These are phyloP conservation scores for Mytilinidion resinicola DNA, from an alignment of 495 filamentous ascomycete species.

Conservation along the genomic window DNA sequence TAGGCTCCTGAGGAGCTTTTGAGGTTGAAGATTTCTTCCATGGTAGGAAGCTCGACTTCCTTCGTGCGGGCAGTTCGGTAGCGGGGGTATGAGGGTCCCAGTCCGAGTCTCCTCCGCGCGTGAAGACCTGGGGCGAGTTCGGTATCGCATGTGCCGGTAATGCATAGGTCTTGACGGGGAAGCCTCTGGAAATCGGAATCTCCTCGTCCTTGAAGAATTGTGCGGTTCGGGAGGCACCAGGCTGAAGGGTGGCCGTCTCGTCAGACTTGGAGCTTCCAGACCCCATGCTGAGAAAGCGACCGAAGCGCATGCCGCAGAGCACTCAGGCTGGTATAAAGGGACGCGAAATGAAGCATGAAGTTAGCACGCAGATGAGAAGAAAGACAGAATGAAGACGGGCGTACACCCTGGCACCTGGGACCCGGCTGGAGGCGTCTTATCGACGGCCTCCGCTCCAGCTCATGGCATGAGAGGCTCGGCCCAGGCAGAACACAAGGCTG, in stretches of 20 bases:
- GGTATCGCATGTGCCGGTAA: not conserved
- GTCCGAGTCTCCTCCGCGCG: too few species aligned
- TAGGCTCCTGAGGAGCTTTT: not conserved
- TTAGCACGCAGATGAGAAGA: not conserved
- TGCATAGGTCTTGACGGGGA: not conserved
- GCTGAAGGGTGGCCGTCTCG: not conserved
- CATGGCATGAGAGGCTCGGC: not conserved
- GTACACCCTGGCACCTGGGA: not conserved
- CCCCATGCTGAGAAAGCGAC: not conserved
- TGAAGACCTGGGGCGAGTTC: too few species aligned
- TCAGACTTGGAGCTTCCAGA: not conserved
- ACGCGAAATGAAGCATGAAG: too few species aligned
- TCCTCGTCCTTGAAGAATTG: not conserved
- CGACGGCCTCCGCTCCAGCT: not conserved
- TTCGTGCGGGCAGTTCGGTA: not conserved
- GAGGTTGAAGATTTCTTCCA: not conserved
- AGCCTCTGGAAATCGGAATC: not conserved
- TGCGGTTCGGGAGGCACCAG: not conserved
- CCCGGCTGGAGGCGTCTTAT: not conserved
- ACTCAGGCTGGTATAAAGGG: too few species aligned
- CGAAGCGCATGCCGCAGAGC: not conserved
- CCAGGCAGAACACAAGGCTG: conserved; percentile 1
- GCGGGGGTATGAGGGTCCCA: not conserved
- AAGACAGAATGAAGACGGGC: not conserved
- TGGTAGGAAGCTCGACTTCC: not conserved